Percentiles rank a stretch among this genome's conserved stretches.
Conservation (phyloP, 306 rosid genomes). For the Vigna reflexopilosa region DNA sequence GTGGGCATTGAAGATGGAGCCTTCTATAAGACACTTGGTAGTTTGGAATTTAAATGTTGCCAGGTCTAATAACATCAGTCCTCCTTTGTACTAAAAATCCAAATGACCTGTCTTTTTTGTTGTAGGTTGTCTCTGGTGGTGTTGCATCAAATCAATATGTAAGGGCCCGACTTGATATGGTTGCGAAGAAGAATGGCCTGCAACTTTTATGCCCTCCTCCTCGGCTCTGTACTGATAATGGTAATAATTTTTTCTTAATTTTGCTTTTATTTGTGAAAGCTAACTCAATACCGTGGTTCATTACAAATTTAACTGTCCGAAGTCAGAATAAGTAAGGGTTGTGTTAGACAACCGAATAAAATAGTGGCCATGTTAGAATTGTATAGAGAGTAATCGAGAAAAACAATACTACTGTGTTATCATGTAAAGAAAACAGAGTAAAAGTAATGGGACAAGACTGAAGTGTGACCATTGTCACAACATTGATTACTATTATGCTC, state of each 20-base stretch:
- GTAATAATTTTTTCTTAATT: slow-evolving; percentile 55
- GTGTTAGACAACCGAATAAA: not conserved
- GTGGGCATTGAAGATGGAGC: slow-evolving; percentile 95
- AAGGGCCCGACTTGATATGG: slow-evolving; percentile 72
- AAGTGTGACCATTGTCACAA: too few relatives aligned
- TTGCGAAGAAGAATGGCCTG: slow-evolving; percentile 71
- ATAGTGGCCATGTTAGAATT: slow-evolving; percentile 1
- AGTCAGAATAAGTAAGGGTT: not conserved
- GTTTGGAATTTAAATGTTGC: slow-evolving; percentile 40
- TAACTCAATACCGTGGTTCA: slow-evolving; percentile 17
- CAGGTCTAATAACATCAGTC: slow-evolving; percentile 17
- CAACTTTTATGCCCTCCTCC: slow-evolving; percentile 95
- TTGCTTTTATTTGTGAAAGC: slow-evolving; percentile 31
- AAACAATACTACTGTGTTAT: too few relatives aligned
- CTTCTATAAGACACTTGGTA: slow-evolving; percentile 84
- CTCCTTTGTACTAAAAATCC: slow-evolving; percentile 24
- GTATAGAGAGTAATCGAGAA: too few relatives aligned
- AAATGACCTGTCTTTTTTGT: slow-evolving; percentile 33
- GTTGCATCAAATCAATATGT: slow-evolving; percentile 95
- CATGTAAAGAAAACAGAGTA: too few relatives aligned
- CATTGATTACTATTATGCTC: too few relatives aligned
- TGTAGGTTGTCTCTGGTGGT: slow-evolving; percentile 94
- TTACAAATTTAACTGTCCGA: slow-evolving; percentile 1
- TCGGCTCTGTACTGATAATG: slow-evolving; percentile 93
- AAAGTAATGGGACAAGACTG: too few relatives aligned